Percentiles rank a stretch among this genome's conserved stretches.
These are phyloP conservation scores for Nigrograna mackinnonii DNA, from an alignment of 2,329 filamentous ascomycete species.

Conservation along the genomic window DNA sequence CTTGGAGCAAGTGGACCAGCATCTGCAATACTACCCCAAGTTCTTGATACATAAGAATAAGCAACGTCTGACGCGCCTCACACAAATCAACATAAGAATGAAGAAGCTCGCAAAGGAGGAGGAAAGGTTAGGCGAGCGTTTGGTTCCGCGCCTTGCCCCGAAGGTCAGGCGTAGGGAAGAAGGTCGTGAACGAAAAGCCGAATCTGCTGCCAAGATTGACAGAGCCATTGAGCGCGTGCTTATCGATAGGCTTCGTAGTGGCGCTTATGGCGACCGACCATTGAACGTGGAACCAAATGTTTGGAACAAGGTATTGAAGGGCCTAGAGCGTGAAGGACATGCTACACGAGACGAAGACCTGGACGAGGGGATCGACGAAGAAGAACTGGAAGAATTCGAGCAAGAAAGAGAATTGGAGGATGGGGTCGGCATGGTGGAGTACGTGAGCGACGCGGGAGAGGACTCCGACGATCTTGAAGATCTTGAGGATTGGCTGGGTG, in stretches of 20 bases:
- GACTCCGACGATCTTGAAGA: conserved; percentile 69
- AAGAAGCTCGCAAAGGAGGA: conserved; percentile 85
- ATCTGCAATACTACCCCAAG: conserved; percentile 84
- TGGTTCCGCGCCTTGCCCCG: conserved; percentile 87
- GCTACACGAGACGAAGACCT: conserved; percentile 83
- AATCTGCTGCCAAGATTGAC: conserved; percentile 83
- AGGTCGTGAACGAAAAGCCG: conserved; percentile 53
- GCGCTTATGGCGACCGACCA: conserved; percentile 91
- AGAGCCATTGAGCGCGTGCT: conserved; percentile 93
- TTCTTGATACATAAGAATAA: conserved; percentile 95
- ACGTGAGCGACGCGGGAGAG: conserved; percentile 84
- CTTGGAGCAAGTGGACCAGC: conserved; percentile 70
- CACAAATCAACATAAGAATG: conserved; percentile 82
- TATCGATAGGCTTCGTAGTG: conserved; percentile 85
- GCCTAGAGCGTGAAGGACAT: conserved; percentile 85
- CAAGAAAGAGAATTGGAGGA: conserved; percentile 66
- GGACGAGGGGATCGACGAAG: conserved; percentile 82
- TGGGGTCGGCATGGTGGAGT: conserved; percentile 80
- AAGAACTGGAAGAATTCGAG: conserved; percentile 72
- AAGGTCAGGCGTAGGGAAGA: conserved; percentile 69
- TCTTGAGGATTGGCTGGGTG: conserved; percentile 91
- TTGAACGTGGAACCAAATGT: conserved; percentile 93
- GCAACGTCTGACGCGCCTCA: conserved; percentile 88
- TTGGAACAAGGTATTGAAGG: conserved; percentile 95
- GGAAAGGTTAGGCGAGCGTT: conserved; percentile 81